Evolutionary conservation across 768 basidiomycete species (phyloP), one percentile per base, ranked within the genome.

Genomic region (Serendipita vermifera): DNA sequence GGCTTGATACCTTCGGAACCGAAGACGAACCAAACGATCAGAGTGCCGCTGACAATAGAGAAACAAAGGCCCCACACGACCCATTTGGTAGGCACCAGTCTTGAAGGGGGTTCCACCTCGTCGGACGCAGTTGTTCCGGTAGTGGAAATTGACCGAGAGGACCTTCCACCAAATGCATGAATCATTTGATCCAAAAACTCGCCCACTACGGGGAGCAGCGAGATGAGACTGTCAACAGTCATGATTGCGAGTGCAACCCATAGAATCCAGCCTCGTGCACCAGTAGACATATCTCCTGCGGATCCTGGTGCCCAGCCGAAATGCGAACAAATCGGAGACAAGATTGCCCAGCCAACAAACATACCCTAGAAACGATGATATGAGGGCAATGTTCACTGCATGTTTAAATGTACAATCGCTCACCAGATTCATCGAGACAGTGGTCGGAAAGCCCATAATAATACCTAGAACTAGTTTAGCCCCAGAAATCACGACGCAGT

Each of bases 381-480:
- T 4, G 35, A 22, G 38, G 59, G 40, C 40, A 53, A 29, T 7
- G 33, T 59, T 11, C 62, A 59, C 60, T 51, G n/a, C n/a, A 22
- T 24, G n/a, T 27, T n/a, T 27, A 15, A 4, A 13, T 54, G 15
- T 15, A 7, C 24, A 53, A 13, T 15, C 20, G 67, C 75, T 64
- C 63, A 87, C 88, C 57, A 91, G 68, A 61, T 84, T 93, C 93
- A 98, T 97, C 65, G 86, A 87, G 33, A 93, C 63, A 0, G 93
- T 93, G 0, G 90, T 94, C 0, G 91, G 86, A 63, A 93, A 89
- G 3, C 93, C 94, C 94, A 98, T 98, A 63, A 97, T 97, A 59
- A 97, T 91, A 3, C 91, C 87, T 84, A 54, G 1, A 55, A 32
- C 55, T 22, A 56, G 55, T 53, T 35, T 22, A 55, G 46, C 39